phyloP scores from a whole-genome alignment of 2,329 filamentous ascomycete genomes.

The Aspergillus felis region DNA sequence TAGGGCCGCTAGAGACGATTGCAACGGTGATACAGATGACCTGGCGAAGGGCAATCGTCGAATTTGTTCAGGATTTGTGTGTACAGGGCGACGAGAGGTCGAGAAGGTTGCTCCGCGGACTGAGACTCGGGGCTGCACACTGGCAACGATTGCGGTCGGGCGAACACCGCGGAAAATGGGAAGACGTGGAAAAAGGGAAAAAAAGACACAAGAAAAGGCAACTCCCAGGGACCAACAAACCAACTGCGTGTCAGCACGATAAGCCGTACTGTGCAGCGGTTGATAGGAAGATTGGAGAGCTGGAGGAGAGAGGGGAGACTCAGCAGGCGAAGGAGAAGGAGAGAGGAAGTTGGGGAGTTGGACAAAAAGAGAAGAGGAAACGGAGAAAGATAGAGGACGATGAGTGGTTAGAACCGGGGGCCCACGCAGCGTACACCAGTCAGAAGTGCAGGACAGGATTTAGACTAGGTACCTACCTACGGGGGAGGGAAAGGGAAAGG shows the following conservation, averaged over 20 bases:
- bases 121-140: slow-evolving; percentile 5
- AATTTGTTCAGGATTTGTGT: not conserved
- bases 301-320: slow-evolving; percentile 8
- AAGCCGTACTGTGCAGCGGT: slow-evolving; percentile 28
- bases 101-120: slow-evolving; percentile 5
- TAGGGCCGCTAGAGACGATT: slow-evolving; percentile 6
- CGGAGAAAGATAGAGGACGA: slow-evolving; percentile 9
- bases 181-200: slow-evolving; percentile 6
- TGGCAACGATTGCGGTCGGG: slow-evolving; percentile 4
- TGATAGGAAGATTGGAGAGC: slow-evolving; percentile 15
- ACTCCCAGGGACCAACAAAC: slow-evolving; percentile 17
- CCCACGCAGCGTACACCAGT: slow-evolving; percentile 10
- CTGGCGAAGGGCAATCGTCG: not conserved
- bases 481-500: slow-evolving; percentile 10
- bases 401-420: slow-evolving; percentile 14
- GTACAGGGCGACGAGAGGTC: slow-evolving; percentile 4
- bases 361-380: slow-evolving; percentile 17
- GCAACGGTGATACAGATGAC: slow-evolving; percentile 5
- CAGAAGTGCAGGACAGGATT: not conserved
- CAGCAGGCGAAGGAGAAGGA: slow-evolving; percentile 10
- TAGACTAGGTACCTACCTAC: slow-evolving; percentile 6
- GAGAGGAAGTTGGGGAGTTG: slow-evolving; percentile 18
- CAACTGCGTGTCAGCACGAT: slow-evolving; percentile 29
- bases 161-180: slow-evolving; percentile 4
- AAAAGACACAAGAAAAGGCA: slow-evolving; percentile 8